Conservation (phyloP, 768 basidiomycete species). For the Mrakia blollopis region DNA sequence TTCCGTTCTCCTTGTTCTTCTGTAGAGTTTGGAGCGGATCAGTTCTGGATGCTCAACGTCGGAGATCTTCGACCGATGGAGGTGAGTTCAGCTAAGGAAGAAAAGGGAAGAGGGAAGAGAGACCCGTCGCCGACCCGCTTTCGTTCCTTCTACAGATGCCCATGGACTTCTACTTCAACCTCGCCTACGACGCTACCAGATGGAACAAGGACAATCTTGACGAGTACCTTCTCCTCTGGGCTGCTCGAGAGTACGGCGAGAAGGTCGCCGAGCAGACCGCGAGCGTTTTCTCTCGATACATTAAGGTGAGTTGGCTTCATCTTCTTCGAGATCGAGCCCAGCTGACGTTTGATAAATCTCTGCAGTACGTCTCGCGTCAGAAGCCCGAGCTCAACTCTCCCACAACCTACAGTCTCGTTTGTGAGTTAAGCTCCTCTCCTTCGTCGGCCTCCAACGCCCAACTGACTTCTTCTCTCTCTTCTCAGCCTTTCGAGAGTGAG, state of each 20-base stretch:
- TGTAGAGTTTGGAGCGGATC: slow-evolving; percentile 53
- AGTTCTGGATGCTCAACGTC: slow-evolving; percentile 68
- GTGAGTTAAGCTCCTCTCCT: background rate
- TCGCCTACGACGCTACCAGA: slow-evolving; percentile 57
- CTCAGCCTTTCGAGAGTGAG: slow-evolving; percentile 42
- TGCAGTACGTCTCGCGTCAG: slow-evolving; percentile 50
- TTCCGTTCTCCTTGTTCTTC: no score
- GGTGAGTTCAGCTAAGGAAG: slow-evolving; percentile 33
- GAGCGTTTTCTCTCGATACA: slow-evolving; percentile 56
- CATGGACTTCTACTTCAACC: slow-evolving; percentile 62
- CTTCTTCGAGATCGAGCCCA: no score
- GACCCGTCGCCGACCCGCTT: background rate
- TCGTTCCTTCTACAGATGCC: slow-evolving; percentile 45
- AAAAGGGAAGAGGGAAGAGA: no score
- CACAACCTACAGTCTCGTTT: slow-evolving; percentile 49
- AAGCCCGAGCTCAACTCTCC: slow-evolving; percentile 64
- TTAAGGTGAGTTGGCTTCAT: background rate
- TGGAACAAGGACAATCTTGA: slow-evolving; percentile 57
- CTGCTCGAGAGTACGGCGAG: slow-evolving; percentile 60
- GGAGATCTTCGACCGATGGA: slow-evolving; percentile 73
- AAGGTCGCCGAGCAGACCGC: slow-evolving; percentile 48
- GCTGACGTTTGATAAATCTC: background rate
- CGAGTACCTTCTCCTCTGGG: slow-evolving; percentile 57
- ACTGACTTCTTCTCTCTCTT: background rate
- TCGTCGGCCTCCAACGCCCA: no score